Conservation (phyloP, 805 yeast genomes). For the Metschnikowia reukaufii region DNA sequence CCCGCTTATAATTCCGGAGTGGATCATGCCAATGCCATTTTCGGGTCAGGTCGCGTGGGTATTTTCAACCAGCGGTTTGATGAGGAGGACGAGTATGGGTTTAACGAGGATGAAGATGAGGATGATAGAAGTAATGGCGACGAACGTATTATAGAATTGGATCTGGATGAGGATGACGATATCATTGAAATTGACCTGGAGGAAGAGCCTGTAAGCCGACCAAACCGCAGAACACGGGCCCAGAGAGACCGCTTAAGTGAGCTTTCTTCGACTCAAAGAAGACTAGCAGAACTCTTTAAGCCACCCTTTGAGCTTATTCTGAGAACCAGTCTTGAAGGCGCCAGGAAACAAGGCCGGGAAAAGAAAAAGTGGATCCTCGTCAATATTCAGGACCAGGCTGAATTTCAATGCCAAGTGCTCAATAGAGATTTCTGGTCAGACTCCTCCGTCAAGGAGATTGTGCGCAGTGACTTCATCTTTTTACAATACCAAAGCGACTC, state of each 20-base stretch:
- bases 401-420: slow-evolving; percentile 83
- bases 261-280: slow-evolving; percentile 53
- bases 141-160: slow-evolving; percentile 23
- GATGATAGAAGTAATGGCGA: slow-evolving; percentile 17
- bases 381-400: slow-evolving; percentile 82
- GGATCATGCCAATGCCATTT: slow-evolving; percentile 41
- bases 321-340: slow-evolving; percentile 65
- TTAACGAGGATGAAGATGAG: slow-evolving; percentile 25
- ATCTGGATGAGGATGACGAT: slow-evolving; percentile 38
- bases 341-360: slow-evolving; percentile 63
- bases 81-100: slow-evolving; percentile 34
- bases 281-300: slow-evolving; percentile 79
- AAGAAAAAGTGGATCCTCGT: slow-evolving; percentile 79
- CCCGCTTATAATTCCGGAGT: slow-evolving; percentile 14
- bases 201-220: slow-evolving; percentile 23
- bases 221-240: slow-evolving; percentile 12
- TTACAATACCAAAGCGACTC: slow-evolving; percentile 83
- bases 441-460: slow-evolving; percentile 57
- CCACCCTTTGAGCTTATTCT: slow-evolving; percentile 93
- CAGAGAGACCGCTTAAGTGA: slow-evolving; percentile 26
- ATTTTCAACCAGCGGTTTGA: slow-evolving; percentile 60
- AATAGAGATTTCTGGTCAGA: slow-evolving; percentile 94
- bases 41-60: slow-evolving; percentile 49
- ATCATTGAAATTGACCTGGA: slow-evolving; percentile 32
- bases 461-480: slow-evolving; percentile 71